These are phyloP conservation scores for Venturia oleaginea DNA, from an alignment of 2,329 filamentous ascomycete genomes.

Conservation along the genomic window DNA sequence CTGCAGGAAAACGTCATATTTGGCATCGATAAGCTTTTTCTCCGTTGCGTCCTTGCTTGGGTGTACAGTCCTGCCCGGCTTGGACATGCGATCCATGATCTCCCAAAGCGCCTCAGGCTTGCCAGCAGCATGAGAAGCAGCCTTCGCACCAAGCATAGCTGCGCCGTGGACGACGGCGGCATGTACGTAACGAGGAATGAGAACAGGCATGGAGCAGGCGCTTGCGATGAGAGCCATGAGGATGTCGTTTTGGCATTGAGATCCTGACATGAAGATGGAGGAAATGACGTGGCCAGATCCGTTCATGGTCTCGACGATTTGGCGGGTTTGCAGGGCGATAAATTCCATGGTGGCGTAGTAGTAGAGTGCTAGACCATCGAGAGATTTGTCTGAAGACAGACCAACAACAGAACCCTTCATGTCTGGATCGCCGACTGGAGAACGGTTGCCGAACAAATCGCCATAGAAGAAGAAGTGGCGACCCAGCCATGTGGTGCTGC, in stretches of 20 bases:
- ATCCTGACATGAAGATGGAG: slow-evolving; percentile 98
- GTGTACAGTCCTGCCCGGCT: slow-evolving; percentile 75
- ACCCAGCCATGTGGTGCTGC: slow-evolving; percentile 76
- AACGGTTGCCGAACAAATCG: slow-evolving; percentile 93
- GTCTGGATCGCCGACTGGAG: slow-evolving; percentile 80
- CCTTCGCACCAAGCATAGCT: slow-evolving; percentile 95
- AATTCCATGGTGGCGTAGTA: slow-evolving; percentile 98
- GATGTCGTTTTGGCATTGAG: slow-evolving; percentile 91
- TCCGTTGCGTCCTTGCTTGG: slow-evolving; percentile 64
- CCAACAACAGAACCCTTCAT: slow-evolving; percentile 91
- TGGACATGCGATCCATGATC: slow-evolving; percentile 97
- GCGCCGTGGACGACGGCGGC: slow-evolving; percentile 96
- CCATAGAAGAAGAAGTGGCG: slow-evolving; percentile 99
- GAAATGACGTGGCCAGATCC: slow-evolving; percentile 74
- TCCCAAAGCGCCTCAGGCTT: slow-evolving; percentile 83
- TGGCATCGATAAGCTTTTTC: slow-evolving; percentile 72
- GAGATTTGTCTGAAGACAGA: slow-evolving; percentile 73
- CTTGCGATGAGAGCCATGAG: slow-evolving; percentile 88
- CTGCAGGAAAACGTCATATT: slow-evolving; percentile 94
- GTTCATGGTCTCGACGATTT: slow-evolving; percentile 95
- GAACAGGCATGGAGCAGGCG: slow-evolving; percentile 81
- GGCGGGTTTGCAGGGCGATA: slow-evolving; percentile 90
- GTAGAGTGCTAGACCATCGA: slow-evolving; percentile 79
- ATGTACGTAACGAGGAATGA: slow-evolving; percentile 89
- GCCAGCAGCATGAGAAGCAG: slow-evolving; percentile 70